These are phyloP conservation scores for Phaeodactylum tricornutum DNA, from an alignment of 108 stramenopile species.

Conservation along the genomic window DNA sequence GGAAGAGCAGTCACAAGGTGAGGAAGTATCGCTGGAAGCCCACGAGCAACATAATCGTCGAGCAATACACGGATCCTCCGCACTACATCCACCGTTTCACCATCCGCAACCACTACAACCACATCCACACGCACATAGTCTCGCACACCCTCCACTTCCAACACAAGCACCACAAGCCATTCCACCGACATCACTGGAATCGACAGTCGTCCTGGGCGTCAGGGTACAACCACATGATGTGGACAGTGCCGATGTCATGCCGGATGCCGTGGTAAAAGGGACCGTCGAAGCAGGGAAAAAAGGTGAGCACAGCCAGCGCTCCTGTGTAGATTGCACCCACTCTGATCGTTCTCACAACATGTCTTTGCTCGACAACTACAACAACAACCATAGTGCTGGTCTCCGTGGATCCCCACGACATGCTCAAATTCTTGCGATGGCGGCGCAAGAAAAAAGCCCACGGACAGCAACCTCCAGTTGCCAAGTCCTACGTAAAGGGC, in stretches of 20 bases:
- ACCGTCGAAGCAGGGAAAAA: constrained; percentile 35
- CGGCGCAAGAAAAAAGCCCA: constrained; percentile 15
- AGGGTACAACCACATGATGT: too few relatives aligned
- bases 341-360: too few relatives aligned
- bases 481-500: constrained; percentile 76
- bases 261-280: constrained; percentile 29
- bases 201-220: too few relatives aligned
- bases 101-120: neutral
- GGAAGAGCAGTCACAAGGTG: constrained; percentile 11
- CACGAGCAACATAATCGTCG: neutral
- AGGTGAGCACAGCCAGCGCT: neutral
- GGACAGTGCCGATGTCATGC: constrained; percentile 15
- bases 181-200: too few relatives aligned
- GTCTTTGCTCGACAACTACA: too few relatives aligned
- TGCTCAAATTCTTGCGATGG: constrained; percentile 31
- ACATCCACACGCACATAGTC: neutral
- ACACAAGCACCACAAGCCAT: too few relatives aligned
- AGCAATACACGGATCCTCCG: neutral
- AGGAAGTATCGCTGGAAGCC: neutral
- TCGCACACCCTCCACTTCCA: too few relatives aligned
- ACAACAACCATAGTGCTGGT: constrained; percentile 24
- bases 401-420: constrained; percentile 41
- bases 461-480: constrained; percentile 4
- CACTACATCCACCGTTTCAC: neutral
- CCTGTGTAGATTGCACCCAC: too few relatives aligned